A percentile compares a stretch with the other conserved stretches of the same genome.
These are phyloP conservation scores for Larix kaempferi DNA, from an alignment of 75 land plant genomes.

Conservation along the genomic window DNA sequence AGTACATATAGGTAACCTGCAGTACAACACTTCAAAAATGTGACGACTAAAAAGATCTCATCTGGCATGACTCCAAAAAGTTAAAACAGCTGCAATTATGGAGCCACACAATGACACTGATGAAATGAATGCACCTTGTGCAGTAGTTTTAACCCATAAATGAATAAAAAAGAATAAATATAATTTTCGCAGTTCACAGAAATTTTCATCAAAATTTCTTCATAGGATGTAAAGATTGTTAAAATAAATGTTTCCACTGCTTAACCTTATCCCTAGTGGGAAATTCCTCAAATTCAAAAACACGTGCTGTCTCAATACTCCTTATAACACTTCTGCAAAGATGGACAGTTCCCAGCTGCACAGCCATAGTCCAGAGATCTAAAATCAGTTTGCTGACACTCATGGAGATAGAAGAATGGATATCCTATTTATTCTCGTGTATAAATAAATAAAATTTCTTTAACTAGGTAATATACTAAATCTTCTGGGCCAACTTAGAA, in stretches of 20 bases:
- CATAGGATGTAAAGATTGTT: neutral
- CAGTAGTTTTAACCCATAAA: neutral
- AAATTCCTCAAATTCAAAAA: slow-evolving; percentile 99
- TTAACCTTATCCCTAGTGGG: slow-evolving; percentile 85
- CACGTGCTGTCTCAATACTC: slow-evolving; percentile 97
- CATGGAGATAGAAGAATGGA: neutral
- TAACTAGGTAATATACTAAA: neutral
- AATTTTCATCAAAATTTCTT: neutral
- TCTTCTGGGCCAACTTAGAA: neutral
- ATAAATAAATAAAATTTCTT: neutral
- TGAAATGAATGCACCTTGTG: too few relatives aligned
- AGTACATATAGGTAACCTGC: slow-evolving; percentile 99
- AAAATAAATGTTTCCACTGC: neutral
- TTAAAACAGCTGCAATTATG: too few relatives aligned
- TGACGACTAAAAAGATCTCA: neutral
- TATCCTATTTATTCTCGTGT: neutral
- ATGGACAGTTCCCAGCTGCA: slow-evolving; percentile 97
- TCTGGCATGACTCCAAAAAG: neutral
- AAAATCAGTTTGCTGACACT: neutral
- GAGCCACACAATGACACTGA: too few relatives aligned
- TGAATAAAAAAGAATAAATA: neutral
- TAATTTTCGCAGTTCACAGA: neutral
- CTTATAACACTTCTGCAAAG: slow-evolving; percentile 98
- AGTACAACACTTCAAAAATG: neutral
- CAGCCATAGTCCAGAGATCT: slow-evolving; percentile 2